Evolutionary conservation across 768 basidiomycete genomes (phyloP).

Genomic region (Pleurotus ostreatus): DNA sequence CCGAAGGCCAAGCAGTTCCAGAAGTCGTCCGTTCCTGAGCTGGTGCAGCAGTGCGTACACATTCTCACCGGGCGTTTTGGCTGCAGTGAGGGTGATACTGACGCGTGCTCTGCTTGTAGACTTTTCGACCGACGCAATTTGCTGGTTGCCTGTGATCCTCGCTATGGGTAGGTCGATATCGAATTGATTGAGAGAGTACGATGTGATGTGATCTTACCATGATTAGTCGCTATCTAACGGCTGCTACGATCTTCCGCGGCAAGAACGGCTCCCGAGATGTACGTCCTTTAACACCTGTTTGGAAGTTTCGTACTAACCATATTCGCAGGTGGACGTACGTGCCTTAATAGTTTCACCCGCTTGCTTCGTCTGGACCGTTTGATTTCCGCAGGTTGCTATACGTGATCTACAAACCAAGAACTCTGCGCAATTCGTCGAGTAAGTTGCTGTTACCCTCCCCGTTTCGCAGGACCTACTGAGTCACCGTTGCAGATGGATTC

Average conservation of each 20-base stretch:
- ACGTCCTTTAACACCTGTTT: slow-evolving; percentile 25
- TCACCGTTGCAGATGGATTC: slow-evolving; percentile 64
- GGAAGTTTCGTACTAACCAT: slow-evolving; percentile 24
- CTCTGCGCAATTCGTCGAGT: slow-evolving; percentile 79
- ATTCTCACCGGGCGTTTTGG: not conserved
- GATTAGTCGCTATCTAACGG: slow-evolving; percentile 77
- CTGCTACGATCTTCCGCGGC: slow-evolving; percentile 85
- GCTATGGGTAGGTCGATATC: slow-evolving; percentile 51
- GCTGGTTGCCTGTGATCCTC: slow-evolving; percentile 80
- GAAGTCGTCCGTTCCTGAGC: slow-evolving; percentile 56
- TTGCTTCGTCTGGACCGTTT: slow-evolving; percentile 11
- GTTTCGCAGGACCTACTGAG: slow-evolving; percentile 7
- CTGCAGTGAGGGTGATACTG: not conserved
- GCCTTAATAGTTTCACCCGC: slow-evolving; percentile 8
- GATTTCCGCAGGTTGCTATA: slow-evolving; percentile 52
- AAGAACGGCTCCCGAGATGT: slow-evolving; percentile 79
- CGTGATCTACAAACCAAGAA: slow-evolving; percentile 73
- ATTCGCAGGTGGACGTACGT: slow-evolving; percentile 49
- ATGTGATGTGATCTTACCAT: not conserved
- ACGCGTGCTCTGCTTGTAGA: slow-evolving; percentile 27
- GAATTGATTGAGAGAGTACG: not conserved
- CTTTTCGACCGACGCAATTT: slow-evolving; percentile 79
- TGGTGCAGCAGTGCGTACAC: slow-evolving; percentile 64
- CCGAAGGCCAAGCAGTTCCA: slow-evolving; percentile 59
- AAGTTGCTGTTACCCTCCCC: slow-evolving; percentile 18